phyloP scores from a whole-genome alignment of 306 rosid species.

The Mucuna pruriens region DNA sequence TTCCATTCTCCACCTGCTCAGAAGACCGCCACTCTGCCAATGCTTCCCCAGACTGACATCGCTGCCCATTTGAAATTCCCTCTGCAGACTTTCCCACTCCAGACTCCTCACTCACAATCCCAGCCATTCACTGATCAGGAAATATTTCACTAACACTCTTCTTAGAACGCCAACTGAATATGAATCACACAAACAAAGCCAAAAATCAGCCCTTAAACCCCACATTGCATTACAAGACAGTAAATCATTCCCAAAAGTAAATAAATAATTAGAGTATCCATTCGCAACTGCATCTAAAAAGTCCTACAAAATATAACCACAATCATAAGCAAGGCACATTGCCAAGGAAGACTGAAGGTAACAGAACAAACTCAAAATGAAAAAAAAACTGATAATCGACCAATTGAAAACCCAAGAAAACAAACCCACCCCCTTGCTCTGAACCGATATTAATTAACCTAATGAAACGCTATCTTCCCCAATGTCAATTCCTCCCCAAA shows the following conservation, averaged over 20 bases:
- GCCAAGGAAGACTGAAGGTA: conserved; percentile 7
- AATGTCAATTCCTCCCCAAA: conserved; percentile 4
- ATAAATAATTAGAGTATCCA: not conserved
- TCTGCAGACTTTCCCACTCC: conserved; percentile 76
- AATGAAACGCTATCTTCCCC: conserved; percentile 12
- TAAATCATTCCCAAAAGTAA: not conserved
- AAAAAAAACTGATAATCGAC: not conserved
- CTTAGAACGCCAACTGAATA: conserved; percentile 46
- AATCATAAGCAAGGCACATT: conserved; percentile 24
- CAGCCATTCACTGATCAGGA: conserved; percentile 78
- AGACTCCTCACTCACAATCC: conserved; percentile 76
- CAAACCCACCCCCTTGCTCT: conserved; percentile 1
- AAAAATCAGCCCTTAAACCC: conserved; percentile 34
- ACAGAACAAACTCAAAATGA: conserved; percentile 21
- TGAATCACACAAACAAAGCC: conserved; percentile 27
- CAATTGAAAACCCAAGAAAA: conserved; percentile 11
- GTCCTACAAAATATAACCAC: not conserved
- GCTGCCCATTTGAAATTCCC: conserved; percentile 77
- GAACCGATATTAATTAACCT: conserved; percentile 22
- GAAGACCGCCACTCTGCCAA: conserved; percentile 95
- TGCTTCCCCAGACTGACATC: conserved; percentile 82
- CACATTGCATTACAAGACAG: conserved; percentile 30
- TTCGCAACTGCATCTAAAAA: conserved; percentile 3
- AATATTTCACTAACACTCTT: conserved; percentile 49
- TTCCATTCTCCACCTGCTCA: conserved; percentile 97